Base-by-base conservation (phyloP, 352 stramenopile genomes). In the Thalassiosira hispida region DNA sequence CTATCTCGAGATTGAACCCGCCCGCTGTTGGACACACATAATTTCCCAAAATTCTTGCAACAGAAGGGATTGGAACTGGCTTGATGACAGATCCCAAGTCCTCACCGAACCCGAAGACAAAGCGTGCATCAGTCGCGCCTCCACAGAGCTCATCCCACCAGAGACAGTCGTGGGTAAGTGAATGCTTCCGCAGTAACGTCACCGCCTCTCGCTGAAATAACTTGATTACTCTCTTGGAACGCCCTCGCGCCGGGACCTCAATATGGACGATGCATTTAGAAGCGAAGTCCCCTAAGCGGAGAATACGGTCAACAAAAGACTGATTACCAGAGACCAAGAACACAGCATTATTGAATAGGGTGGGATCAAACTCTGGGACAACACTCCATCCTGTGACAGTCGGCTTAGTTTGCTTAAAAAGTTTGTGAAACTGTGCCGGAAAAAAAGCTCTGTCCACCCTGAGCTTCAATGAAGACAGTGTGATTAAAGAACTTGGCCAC, bases 401-500 rank as follows among this genome's bases (percentile, higher is more conserved):
- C 9, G 5, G 5, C 12, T 66, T 75, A 65, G 23, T 16, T 46
- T n/a, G 16, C 1, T 38, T 57, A 75, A 67, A 59, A 8, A 47
- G 60, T 14, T 14, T 0, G 25, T 75, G 66, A 16, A 47, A 57
- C 23, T 52, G 42, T 16, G 16, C 14, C 1, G 64, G 64, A 22
- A 77, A 77, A 14, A 20, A 77, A n/a, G 55, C 73, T 27, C 35
- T 22, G 4, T 42, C 12, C 18, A 81, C 27, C 2, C 5, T n/a
- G 16, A 81, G 25, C 2, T 52, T 23, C 1, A 71, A 29, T 0
- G 73, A 20, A 1, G 40, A 40, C 12, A 68, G 4, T 31, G 65
- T 44, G 20, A 81, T 51, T 25, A 81, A 22, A 9, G 49, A 29
- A 44, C 63, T 77, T 2, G 73, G 73, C 73, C 73, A 81, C 16